These are phyloP conservation scores for Mycena rosella DNA, from an alignment of 768 basidiomycete genomes.

Conservation along the genomic window DNA sequence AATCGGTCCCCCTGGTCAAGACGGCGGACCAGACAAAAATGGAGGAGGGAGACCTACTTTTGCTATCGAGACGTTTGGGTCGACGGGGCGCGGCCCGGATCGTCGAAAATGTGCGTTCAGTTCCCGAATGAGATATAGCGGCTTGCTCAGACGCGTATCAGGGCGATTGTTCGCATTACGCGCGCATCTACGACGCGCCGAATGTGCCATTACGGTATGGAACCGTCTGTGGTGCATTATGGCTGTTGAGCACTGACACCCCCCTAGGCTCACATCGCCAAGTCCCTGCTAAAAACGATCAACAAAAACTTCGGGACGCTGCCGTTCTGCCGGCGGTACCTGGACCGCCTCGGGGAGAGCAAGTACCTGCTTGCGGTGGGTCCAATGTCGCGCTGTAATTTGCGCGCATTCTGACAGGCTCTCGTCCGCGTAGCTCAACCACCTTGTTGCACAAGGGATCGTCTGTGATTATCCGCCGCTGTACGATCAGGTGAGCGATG, in stretches of 20 bases:
- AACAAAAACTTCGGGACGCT: slow-evolving; percentile 94
- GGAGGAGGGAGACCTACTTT: slow-evolving; percentile 99
- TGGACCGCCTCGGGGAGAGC: slow-evolving; percentile 93
- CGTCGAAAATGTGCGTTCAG: slow-evolving; percentile 74
- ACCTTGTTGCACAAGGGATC: slow-evolving; percentile 89
- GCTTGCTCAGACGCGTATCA: slow-evolving; percentile 43
- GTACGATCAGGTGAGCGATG: slow-evolving; percentile 78
- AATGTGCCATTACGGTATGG: slow-evolving; percentile 80
- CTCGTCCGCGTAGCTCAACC: slow-evolving; percentile 93
- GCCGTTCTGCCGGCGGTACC: slow-evolving; percentile 95
- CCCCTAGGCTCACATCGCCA: slow-evolving; percentile 83
- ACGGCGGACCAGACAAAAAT: slow-evolving; percentile 94
- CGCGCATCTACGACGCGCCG: slow-evolving; percentile 76
- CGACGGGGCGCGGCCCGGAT: slow-evolving; percentile 94
- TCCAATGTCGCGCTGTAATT: slow-evolving; percentile 22
- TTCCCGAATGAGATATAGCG: neutral
- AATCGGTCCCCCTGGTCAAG: slow-evolving; percentile 91
- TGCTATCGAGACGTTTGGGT: slow-evolving; percentile 98
- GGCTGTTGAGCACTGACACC: slow-evolving; percentile 13
- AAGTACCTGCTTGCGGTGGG: slow-evolving; percentile 91
- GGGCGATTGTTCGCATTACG: slow-evolving; percentile 97
- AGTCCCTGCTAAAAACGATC: slow-evolving; percentile 87
- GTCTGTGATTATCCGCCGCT: slow-evolving; percentile 95
- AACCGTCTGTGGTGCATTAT: neutral
- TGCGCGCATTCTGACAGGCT: slow-evolving; percentile 12